Percentiles rank a stretch among this genome's conserved stretches.
Evolutionary conservation across 192 early-diverging fungal genomes (phyloP).

Genomic region (Haplosporangium gracile): DNA sequence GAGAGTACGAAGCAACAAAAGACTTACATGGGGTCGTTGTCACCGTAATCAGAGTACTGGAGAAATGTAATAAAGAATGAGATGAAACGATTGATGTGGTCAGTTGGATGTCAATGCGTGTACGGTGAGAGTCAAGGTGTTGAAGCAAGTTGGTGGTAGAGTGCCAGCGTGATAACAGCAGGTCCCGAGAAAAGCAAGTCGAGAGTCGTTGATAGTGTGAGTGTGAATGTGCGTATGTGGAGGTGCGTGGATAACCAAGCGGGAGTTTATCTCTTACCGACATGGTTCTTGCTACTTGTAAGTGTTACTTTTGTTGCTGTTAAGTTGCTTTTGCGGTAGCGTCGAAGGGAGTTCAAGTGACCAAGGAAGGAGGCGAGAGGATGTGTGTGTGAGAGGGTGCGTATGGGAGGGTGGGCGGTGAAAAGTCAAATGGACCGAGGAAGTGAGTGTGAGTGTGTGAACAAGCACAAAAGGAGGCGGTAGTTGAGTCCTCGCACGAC

Average conservation of each 20-base stretch:
- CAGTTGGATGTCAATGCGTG: neutral
- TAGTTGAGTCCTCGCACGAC: too few relatives aligned
- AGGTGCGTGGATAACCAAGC: neutral
- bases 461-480: neutral
- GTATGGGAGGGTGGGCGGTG: neutral
- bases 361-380: neutral
- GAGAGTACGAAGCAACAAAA: neutral
- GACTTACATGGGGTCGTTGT: conserved; percentile 56
- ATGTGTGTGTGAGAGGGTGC: neutral
- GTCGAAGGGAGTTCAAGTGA: neutral
- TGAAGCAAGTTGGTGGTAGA: neutral
- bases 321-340: neutral
- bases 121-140: neutral
- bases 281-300: neutral
- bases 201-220: neutral
- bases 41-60: conserved; percentile 55
- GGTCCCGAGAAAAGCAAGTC: neutral
- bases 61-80: neutral
- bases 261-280: neutral
- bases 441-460: neutral
- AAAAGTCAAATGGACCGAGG: neutral
- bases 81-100: neutral
- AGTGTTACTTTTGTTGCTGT: neutral
- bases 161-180: neutral
- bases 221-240: neutral